Evolutionary conservation across 2,329 filamentous ascomycete genomes (phyloP).

Genomic region (Colletotrichum paranaense): DNA sequence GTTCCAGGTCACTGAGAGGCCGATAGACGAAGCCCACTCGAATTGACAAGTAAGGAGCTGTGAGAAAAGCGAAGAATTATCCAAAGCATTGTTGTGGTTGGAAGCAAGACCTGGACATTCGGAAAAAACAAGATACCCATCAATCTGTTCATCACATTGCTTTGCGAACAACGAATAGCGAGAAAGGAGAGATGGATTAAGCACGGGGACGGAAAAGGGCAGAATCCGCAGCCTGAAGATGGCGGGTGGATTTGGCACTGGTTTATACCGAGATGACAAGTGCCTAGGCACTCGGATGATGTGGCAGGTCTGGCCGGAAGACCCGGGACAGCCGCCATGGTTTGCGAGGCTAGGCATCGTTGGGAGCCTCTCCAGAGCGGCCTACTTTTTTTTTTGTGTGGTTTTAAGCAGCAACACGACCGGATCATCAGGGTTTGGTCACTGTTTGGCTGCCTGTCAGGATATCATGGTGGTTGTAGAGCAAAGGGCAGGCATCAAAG

Average conservation of each 20-base stretch:
- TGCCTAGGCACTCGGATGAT: background rate
- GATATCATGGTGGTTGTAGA: slow-evolving; percentile 20
- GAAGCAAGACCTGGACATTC: slow-evolving; percentile 27
- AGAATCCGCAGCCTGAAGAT: background rate
- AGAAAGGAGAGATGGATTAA: background rate
- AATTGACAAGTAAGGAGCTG: slow-evolving; percentile 5
- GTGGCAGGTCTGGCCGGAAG: slow-evolving; percentile 18
- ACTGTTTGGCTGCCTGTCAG: slow-evolving; percentile 12
- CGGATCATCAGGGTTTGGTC: background rate
- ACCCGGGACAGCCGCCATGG: slow-evolving; percentile 12
- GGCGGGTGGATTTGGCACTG: slow-evolving; percentile 1
- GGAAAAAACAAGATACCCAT: slow-evolving; percentile 34
- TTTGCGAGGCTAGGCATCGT: slow-evolving; percentile 13
- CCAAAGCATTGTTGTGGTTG: slow-evolving; percentile 22
- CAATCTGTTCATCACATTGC: slow-evolving; percentile 32
- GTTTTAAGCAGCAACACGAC: slow-evolving; percentile 1
- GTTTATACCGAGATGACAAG: slow-evolving; percentile 16
- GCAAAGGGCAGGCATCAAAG: slow-evolving; percentile 4
- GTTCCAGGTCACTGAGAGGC: slow-evolving; percentile 47
- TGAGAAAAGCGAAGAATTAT: slow-evolving; percentile 6
- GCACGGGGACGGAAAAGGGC: slow-evolving; percentile 9
- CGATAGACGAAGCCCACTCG: slow-evolving; percentile 18
- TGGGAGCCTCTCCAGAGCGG: background rate
- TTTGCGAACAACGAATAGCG: slow-evolving; percentile 23
- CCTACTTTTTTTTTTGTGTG: slow-evolving; percentile 1